Conservation (phyloP, 164 flowering plant genomes). For the Sedum album region DNA sequence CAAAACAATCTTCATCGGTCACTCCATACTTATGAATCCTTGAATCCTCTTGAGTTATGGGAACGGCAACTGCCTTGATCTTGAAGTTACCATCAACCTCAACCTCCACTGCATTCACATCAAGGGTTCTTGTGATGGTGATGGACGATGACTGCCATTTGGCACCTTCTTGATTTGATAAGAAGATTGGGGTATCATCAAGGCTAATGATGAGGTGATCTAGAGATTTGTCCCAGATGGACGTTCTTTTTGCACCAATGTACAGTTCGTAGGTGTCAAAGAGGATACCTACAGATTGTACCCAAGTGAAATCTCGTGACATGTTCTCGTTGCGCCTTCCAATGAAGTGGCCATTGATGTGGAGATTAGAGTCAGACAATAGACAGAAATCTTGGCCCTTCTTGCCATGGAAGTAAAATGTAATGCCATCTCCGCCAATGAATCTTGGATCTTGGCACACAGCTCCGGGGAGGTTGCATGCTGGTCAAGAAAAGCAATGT, state of each 20-base stretch:
- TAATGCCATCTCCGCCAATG: slow-evolving; percentile 47
- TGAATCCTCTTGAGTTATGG: slow-evolving; percentile 47
- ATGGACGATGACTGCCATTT: too few species aligned
- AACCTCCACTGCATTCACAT: too few species aligned
- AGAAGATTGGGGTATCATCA: slow-evolving; percentile 29
- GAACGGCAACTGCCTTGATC: slow-evolving; percentile 52
- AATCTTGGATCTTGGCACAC: slow-evolving; percentile 52
- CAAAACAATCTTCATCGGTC: slow-evolving; percentile 48
- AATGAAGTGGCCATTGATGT: slow-evolving; percentile 57
- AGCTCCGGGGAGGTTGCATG: slow-evolving; percentile 38
- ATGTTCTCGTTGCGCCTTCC: slow-evolving; percentile 29
- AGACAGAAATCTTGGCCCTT: slow-evolving; percentile 42
- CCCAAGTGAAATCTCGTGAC: slow-evolving; percentile 64
- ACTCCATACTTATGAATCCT: slow-evolving; percentile 46
- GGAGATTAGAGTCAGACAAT: slow-evolving; percentile 38
- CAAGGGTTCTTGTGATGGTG: too few species aligned
- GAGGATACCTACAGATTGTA: slow-evolving; percentile 42
- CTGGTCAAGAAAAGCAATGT: slow-evolving; percentile 15
- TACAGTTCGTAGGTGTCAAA: slow-evolving; percentile 36
- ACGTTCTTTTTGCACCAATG: slow-evolving; percentile 38
- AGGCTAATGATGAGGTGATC: slow-evolving; percentile 37
- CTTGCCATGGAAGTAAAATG: slow-evolving; percentile 47
- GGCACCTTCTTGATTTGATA: slow-evolving; percentile 34
- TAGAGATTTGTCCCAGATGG: slow-evolving; percentile 42
- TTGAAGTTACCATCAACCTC: slow-evolving; percentile 36